Base-by-base conservation (phyloP, 2,329 filamentous ascomycete species). In the Ophiostoma perfectum region DNA sequence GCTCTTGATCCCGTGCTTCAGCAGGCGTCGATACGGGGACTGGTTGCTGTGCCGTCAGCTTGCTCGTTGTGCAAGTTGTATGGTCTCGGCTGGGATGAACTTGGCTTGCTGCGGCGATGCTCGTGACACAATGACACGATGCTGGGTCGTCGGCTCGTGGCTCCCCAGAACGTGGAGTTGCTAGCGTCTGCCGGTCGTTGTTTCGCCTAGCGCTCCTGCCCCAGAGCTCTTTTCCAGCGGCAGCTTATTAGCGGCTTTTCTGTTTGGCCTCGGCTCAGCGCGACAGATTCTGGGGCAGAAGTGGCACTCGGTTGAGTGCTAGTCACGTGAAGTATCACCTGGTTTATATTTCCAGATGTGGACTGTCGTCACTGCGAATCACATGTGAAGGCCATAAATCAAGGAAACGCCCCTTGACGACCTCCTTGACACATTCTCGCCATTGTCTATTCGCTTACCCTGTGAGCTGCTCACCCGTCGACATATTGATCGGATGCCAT, bases 191-290 rank as follows among this genome's bases (percentile, higher is more conserved):
- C 58, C 42, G 58, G 47, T 62, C 62, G 68, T 63, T 38, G 65
- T 67, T 67, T 69, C n/a, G n/a, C 27, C 49, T n/a, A 9, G 49
- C n/a, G 49, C n/a, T 27, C 49, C 63, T 38, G 41, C 42, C 68
- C 66, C 66, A 64, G 60, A 67, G 65, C 68, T 67, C 47, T 5
- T 18, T 49, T 11, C n/a, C 47, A 36, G 52, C 58, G 63, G 66
- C 38, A 70, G 64, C 65, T 69, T 36, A 47, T 63, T 70, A 68
- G 69, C 67, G 65, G 66, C 47, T 27, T 5, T 14, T 27, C 39
- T 27, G 45, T 67, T 69, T 66, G 65, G 69, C 69, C 69, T 70
- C 69, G 69, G 69, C 66, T 69, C 63, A 36, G 69, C 45, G 67
- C 66, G 69, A 67, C 67, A 39, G 5, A n/a, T 55, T 55, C 49